phyloP scores from a whole-genome alignment of 257 asterid species.

The Solanum clarkiae region DNA sequence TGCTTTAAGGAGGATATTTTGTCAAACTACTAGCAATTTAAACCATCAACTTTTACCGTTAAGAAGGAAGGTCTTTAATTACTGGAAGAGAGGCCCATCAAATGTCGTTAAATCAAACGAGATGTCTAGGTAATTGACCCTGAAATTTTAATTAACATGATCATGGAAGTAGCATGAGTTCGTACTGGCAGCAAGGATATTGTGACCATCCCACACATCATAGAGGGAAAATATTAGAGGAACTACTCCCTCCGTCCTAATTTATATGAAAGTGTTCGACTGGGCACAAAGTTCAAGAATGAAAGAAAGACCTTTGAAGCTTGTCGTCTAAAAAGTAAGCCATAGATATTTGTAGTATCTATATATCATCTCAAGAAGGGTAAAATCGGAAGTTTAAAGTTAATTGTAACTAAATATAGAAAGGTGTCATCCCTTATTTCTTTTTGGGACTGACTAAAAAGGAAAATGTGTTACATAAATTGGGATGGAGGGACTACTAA shows the following conservation, averaged over 20 bases:
- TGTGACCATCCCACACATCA: neutral
- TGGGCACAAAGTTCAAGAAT: too few relatives aligned
- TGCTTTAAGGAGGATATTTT: neutral
- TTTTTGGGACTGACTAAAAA: neutral
- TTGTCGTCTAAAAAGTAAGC: too few relatives aligned
- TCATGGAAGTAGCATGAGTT: neutral
- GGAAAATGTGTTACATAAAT: neutral
- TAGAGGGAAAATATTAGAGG: neutral
- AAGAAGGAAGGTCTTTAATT: neutral
- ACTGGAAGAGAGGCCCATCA: neutral
- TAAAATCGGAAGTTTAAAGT: too few relatives aligned
- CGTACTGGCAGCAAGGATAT: neutral
- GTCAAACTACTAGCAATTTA: neutral
- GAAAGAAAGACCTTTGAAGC: neutral
- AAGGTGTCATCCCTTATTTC: too few relatives aligned
- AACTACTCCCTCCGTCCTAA: too few relatives aligned
- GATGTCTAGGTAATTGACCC: neutral
- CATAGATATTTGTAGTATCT: neutral
- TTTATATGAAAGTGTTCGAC: too few relatives aligned
- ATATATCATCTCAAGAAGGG: neutral
- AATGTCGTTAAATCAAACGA: neutral
- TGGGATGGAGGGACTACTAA: neutral
- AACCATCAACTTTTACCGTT: neutral
- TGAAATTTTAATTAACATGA: neutral
- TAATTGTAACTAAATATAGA: too few relatives aligned